These are phyloP conservation scores for Debaryomyces psychrophilus DNA, from an alignment of 1,139 yeast species.

Conservation along the genomic window DNA sequence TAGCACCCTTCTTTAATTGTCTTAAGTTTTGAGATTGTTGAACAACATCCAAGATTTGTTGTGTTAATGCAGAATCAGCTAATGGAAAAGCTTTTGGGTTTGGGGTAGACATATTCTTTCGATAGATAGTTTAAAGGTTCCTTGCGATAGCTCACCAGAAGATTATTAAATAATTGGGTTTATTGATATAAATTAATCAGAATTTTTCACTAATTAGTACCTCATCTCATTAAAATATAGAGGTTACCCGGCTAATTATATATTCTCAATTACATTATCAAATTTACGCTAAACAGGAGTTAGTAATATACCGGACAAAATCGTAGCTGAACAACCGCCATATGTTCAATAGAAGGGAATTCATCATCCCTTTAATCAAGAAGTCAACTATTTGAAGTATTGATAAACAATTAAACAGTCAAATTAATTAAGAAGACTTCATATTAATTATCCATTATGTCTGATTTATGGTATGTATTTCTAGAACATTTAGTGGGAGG, in stretches of 20 bases:
- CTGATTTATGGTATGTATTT: slow-evolving; percentile 59
- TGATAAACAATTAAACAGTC: slow-evolving; percentile 9
- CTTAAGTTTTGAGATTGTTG: slow-evolving; percentile 98
- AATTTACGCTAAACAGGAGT: slow-evolving; percentile 3
- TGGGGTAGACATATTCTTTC: slow-evolving; percentile 62
- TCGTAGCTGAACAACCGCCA: slow-evolving; percentile 8
- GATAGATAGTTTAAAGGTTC: slow-evolving; percentile 52
- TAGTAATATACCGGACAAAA: slow-evolving; percentile 1
- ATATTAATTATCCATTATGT: slow-evolving; percentile 32
- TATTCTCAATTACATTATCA: slow-evolving; percentile 11
- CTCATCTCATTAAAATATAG: slow-evolving; percentile 7
- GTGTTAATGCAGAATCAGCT: slow-evolving; percentile 93
- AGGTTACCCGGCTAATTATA: not conserved
- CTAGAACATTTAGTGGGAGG: not conserved
- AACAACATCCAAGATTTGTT: slow-evolving; percentile 95
- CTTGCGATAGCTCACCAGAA: slow-evolving; percentile 63
- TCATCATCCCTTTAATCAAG: slow-evolving; percentile 8
- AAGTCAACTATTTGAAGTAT: slow-evolving; percentile 6
- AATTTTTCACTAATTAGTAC: slow-evolving; percentile 6
- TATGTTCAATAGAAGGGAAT: slow-evolving; percentile 5
- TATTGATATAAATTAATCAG: not conserved
- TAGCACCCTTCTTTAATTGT: slow-evolving; percentile 99
- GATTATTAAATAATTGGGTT: slow-evolving; percentile 5
- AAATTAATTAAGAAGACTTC: slow-evolving; percentile 8
- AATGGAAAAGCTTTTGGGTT: slow-evolving; percentile 98